Conservation (phyloP, 305 asterid genomes). For the Fraxinus sp. region DNA sequence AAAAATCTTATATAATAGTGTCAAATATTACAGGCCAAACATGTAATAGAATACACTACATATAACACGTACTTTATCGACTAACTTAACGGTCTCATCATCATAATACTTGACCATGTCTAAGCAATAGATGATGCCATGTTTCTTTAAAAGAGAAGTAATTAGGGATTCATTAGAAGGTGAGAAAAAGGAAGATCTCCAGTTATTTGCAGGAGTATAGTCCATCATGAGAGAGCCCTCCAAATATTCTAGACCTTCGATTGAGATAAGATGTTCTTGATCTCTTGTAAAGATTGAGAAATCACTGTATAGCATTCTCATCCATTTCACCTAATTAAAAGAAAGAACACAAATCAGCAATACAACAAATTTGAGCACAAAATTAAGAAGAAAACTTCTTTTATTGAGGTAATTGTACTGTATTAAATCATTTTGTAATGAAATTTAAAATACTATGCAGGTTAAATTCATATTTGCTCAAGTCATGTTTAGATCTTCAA, state of each 20-base stretch:
- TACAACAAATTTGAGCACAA: neutral
- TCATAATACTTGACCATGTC: constrained; percentile 7
- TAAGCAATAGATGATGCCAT: neutral
- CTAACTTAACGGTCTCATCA: constrained; percentile 13
- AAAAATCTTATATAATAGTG: neutral
- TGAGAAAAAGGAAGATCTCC: neutral
- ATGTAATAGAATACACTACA: neutral
- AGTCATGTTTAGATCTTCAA: neutral
- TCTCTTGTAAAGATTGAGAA: neutral
- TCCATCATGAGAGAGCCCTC: neutral
- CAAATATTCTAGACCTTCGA: neutral
- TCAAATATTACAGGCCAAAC: neutral
- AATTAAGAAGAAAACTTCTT: too few species aligned
- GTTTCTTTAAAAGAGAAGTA: constrained; percentile 24
- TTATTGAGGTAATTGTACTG: too few species aligned
- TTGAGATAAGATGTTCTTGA: neutral
- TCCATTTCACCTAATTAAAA: neutral
- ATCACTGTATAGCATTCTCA: neutral
- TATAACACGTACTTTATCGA: constrained; percentile 30
- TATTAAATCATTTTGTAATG: neutral
- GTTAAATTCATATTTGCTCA: neutral
- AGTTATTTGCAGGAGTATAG: neutral
- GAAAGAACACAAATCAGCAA: neutral
- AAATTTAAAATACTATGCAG: too few species aligned
- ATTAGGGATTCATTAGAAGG: constrained; percentile 19